phyloP scores from a whole-genome alignment of 257 asterid genomes.

The Lycium barbarum region DNA sequence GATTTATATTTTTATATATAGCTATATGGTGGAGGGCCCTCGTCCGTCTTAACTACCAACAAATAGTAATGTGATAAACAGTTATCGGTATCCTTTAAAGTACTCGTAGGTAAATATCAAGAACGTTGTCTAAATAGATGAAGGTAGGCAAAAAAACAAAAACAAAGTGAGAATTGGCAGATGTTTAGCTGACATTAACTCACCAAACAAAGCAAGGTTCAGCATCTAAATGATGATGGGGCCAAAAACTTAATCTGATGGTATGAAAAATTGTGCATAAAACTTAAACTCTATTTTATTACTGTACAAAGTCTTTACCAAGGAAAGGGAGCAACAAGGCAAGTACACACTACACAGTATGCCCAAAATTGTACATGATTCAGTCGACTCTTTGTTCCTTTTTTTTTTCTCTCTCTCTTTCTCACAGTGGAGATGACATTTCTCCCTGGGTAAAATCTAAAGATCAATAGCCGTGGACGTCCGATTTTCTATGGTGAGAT shows the following conservation, averaged over 20 bases:
- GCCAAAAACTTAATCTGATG: not conserved
- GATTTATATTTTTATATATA: too few species aligned
- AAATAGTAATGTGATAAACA: not conserved
- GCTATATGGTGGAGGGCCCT: too few species aligned
- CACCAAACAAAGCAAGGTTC: not conserved
- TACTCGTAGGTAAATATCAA: not conserved
- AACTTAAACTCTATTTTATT: conserved; percentile 11
- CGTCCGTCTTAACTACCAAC: not conserved
- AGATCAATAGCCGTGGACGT: not conserved
- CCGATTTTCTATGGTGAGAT: not conserved
- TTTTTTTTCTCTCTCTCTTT: too few species aligned
- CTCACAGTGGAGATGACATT: not conserved
- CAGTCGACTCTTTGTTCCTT: not conserved
- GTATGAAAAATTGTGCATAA: not conserved
- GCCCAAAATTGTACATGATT: conserved; percentile 9
- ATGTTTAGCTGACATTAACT: not conserved
- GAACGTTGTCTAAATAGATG: not conserved
- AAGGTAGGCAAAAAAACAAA: not conserved
- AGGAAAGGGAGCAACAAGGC: not conserved
- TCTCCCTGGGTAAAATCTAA: not conserved
- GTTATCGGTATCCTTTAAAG: not conserved
- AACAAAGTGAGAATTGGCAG: not conserved
- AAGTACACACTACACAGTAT: conserved; percentile 21
- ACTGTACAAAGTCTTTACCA: not conserved
- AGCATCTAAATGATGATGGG: not conserved